A percentile compares a stretch with the other conserved stretches of the same genome.
Conservation (phyloP, 441 rosid species). For the Manihot esculenta region DNA sequence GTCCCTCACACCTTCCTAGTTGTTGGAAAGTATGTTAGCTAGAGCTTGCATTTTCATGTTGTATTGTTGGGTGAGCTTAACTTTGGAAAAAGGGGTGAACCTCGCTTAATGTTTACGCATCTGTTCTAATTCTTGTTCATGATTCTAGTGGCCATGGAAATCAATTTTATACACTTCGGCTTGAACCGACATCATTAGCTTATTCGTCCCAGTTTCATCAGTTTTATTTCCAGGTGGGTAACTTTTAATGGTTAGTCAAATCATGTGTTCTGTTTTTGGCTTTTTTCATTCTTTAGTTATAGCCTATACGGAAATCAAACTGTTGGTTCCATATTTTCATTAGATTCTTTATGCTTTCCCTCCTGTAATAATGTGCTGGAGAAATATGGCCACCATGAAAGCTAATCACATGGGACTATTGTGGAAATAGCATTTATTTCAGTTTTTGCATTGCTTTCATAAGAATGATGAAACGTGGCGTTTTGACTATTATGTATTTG, state of each 20-base stretch:
- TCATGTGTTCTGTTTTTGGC: not conserved
- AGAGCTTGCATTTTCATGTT: not conserved
- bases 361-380: not conserved
- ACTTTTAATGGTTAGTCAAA: not conserved
- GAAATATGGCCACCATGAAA: not conserved
- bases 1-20: not conserved
- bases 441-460: not conserved
- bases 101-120: not conserved
- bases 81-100: not conserved
- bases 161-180: not conserved
- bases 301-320: not conserved
- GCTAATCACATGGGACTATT: not conserved
- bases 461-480: not conserved
- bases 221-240: not conserved
- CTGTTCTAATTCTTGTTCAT: not conserved
- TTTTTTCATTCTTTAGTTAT: not conserved
- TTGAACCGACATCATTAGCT: constrained; percentile 2
- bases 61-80: not conserved
- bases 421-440: not conserved
- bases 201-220: not conserved
- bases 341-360: not conserved
- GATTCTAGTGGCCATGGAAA: not conserved
- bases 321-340: not conserved
- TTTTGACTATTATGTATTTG: constrained; percentile 5
- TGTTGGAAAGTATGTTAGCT: not conserved